Percentiles rank a stretch among this genome's conserved stretches.
Conservation (phyloP, 805 yeast genomes). For the Spencermartinsiella europaea region DNA sequence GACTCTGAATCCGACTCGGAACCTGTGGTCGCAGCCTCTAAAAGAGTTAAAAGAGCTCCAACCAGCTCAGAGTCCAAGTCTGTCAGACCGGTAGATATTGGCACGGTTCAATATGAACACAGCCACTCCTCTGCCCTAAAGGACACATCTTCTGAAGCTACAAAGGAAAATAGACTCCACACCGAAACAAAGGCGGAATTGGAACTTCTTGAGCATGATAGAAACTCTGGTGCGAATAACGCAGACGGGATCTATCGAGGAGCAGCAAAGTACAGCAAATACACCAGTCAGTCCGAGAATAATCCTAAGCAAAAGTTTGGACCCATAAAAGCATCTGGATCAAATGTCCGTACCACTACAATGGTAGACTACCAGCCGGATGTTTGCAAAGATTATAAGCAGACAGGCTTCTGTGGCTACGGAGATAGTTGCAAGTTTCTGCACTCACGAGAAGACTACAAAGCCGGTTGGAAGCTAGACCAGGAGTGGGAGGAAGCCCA, state of each 20-base stretch:
- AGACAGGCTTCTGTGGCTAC: slow-evolving; percentile 93
- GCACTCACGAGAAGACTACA: slow-evolving; percentile 83
- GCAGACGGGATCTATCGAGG: slow-evolving; percentile 20
- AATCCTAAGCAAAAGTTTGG: slow-evolving; percentile 26
- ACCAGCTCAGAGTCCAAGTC: background rate
- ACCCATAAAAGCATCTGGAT: slow-evolving; percentile 37
- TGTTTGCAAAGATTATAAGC: slow-evolving; percentile 84
- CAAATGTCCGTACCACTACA: slow-evolving; percentile 57
- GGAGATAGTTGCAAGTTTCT: slow-evolving; percentile 96
- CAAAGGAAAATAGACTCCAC: slow-evolving; percentile 22
- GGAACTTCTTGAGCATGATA: too few relatives aligned
- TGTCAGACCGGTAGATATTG: slow-evolving; percentile 9
- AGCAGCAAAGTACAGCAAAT: slow-evolving; percentile 13
- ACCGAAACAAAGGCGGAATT: slow-evolving; percentile 13
- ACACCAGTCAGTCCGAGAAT: background rate
- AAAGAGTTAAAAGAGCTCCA: too few relatives aligned
- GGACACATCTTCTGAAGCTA: slow-evolving; percentile 21
- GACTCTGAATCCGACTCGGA: background rate
- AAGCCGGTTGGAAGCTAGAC: slow-evolving; percentile 59
- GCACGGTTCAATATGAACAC: slow-evolving; percentile 11
- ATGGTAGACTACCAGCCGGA: slow-evolving; percentile 86
- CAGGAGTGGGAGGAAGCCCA: slow-evolving; percentile 60
- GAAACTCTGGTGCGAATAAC: too few relatives aligned
- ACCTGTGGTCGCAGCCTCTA: background rate
- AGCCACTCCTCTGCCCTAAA: background rate